Base-by-base conservation (phyloP, 176 grass and related monocot genomes). In the Saccharum officinarum region DNA sequence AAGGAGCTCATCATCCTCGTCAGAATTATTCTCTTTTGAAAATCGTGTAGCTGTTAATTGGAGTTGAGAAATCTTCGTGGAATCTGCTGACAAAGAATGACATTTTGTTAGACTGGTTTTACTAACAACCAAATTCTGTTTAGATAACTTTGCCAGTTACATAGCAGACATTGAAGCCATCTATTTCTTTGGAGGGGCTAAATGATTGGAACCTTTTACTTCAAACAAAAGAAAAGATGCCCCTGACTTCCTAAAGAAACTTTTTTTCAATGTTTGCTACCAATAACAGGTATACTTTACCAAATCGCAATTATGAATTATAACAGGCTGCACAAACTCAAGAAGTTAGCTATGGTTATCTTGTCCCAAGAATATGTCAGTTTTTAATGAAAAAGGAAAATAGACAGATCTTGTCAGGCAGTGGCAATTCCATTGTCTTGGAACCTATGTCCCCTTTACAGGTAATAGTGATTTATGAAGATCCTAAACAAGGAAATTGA, bases 11-110 rank as follows among this genome's bases (percentile, higher is more conserved):
- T 90, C 71, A 1, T 33, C 31, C 78, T 88, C 72, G 55, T 22
- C n/a, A 77, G 79, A 84, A 60, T 61, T 71, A 69, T 76, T 88
- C 60, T 97, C 89, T 75, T 92, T 88, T 37, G 82, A 84, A 22
- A 84, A 97, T 45, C 71, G 83, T 36, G 26, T 78, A 30, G 92
- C 87, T 76, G 76, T 94, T 67, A 75, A 30, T 26, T 55, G 57
- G 47, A 90, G 31, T 44, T 81, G 89, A 94, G 82, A 79, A 66
- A 92, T 90, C 78, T 74, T 90, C 28, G 39, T 69, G 30, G 76
- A 45, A 88, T 88, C 92, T 97, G 89, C 50, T 26, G 37, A 77
- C 18, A 16, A 71, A 57, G 14, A 75, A 88, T n/a, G 12, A 55
- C 17, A 57, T 69, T 65, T 46, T 18, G 6, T 90, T 49, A 90